phyloP scores from a whole-genome alignment of 331 rosid species.

The Quercus tomentella region DNA sequence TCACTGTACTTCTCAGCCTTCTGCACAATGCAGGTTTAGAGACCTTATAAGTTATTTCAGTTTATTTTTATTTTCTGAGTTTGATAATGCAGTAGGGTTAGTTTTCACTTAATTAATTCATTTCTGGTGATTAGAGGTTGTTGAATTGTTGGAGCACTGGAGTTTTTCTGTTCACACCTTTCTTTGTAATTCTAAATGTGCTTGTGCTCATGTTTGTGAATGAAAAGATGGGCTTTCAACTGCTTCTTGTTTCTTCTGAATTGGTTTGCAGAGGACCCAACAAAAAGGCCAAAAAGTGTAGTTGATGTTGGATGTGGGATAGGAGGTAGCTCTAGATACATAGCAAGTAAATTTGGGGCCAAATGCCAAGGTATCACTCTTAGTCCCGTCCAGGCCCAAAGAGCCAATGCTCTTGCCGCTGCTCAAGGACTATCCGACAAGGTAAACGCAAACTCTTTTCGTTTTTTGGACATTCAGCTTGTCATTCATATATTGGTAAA shows the following conservation, averaged over 20 bases:
- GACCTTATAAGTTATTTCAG: background rate
- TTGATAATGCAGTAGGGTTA: background rate
- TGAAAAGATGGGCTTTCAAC: background rate
- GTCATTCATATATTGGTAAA: background rate
- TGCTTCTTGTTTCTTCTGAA: background rate
- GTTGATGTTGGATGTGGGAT: slow-evolving; percentile 98
- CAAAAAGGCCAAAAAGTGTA: slow-evolving; percentile 20
- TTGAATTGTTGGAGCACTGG: background rate
- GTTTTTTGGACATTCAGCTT: background rate
- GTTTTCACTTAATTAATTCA: background rate
- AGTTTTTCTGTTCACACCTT: background rate
- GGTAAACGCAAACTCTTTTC: slow-evolving; percentile 25
- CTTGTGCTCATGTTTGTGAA: background rate
- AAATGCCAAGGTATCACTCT: slow-evolving; percentile 66
- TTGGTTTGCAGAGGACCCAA: slow-evolving; percentile 21
- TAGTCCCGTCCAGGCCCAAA: slow-evolving; percentile 82
- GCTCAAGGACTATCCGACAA: slow-evolving; percentile 54
- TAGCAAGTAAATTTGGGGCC: slow-evolving; percentile 63
- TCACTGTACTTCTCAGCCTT: too few species aligned
- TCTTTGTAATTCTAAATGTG: background rate
- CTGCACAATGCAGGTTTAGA: background rate
- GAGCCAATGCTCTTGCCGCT: slow-evolving; percentile 73
- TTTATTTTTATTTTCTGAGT: background rate
- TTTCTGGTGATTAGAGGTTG: background rate
- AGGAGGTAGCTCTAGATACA: slow-evolving; percentile 88